Evolutionary conservation across 2,329 filamentous ascomycete genomes (phyloP).

Genomic region (Verticillium zaregamsianum): DNA sequence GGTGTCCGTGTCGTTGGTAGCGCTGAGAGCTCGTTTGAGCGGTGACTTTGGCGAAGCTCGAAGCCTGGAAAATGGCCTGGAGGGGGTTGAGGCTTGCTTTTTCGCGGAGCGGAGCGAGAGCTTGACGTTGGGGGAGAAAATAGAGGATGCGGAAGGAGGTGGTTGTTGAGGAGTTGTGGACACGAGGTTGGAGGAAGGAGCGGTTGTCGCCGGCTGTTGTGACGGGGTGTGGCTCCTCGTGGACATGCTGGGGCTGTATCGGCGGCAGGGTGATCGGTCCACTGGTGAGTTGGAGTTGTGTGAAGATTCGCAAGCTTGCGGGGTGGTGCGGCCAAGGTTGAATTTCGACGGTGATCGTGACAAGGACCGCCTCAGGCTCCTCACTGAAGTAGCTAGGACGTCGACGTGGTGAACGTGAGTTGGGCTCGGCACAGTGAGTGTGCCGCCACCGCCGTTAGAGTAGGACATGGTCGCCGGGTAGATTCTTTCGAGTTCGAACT

Average conservation of each 20-base stretch:
- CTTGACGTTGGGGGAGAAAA: constrained; percentile 60
- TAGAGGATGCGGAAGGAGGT: constrained; percentile 44
- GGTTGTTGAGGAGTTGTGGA: constrained; percentile 24
- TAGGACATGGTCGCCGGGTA: constrained; percentile 48
- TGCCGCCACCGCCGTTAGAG: constrained; percentile 62
- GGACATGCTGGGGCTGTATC: constrained; percentile 22
- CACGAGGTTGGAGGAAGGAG: constrained; percentile 24
- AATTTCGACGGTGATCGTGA: constrained; percentile 95
- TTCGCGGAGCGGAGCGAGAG: constrained; percentile 62
- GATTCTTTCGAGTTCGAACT: constrained; percentile 2
- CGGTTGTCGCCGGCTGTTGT: constrained; percentile 22
- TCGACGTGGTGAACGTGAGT: constrained; percentile 80
- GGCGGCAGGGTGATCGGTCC: constrained; percentile 40
- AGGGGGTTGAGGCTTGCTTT: constrained; percentile 48
- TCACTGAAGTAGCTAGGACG: constrained; percentile 69
- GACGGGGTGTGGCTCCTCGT: constrained; percentile 1
- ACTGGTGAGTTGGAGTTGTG: constrained; percentile 20
- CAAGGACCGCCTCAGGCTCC: constrained; percentile 79
- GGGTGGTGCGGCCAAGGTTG: constrained; percentile 49
- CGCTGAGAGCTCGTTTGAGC: constrained; percentile 69
- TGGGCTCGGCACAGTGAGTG: constrained; percentile 81
- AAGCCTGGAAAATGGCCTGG: constrained; percentile 53
- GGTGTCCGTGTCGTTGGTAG: constrained; percentile 69
- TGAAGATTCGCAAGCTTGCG: constrained; percentile 44
- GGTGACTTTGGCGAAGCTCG: constrained; percentile 78